Percentiles rank a stretch among this genome's conserved stretches.
Evolutionary conservation across 106 monocot genomes (phyloP).

Genomic region (Dioscorea zingiberensis): DNA sequence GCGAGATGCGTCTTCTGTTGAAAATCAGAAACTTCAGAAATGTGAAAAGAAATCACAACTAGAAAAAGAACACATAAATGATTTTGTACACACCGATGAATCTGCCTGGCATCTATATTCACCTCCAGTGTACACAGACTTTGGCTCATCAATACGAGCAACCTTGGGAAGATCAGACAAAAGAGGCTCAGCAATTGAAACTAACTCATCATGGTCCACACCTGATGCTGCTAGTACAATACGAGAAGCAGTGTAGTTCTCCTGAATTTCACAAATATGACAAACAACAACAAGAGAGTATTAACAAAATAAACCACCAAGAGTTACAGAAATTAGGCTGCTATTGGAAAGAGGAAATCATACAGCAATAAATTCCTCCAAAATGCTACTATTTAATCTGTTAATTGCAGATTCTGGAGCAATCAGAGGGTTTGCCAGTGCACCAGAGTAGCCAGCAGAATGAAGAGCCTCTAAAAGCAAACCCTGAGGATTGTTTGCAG

Average conservation of each 20-base stretch:
- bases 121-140: slow-evolving; percentile 68
- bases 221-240: slow-evolving; percentile 82
- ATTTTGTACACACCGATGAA: slow-evolving; percentile 33
- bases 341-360: slow-evolving; percentile 3
- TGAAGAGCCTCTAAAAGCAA: slow-evolving; percentile 75
- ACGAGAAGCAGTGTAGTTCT: slow-evolving; percentile 64
- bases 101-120: slow-evolving; percentile 73
- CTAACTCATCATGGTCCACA: slow-evolving; percentile 80
- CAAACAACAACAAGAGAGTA: background rate
- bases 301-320: background rate
- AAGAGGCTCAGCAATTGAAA: slow-evolving; percentile 62
- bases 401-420: slow-evolving; percentile 56
- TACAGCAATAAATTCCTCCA: slow-evolving; percentile 73
- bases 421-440: slow-evolving; percentile 62
- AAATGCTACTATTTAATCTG: slow-evolving; percentile 35
- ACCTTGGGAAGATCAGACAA: slow-evolving; percentile 55
- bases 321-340: background rate
- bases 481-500: slow-evolving; percentile 54
- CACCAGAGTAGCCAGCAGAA: slow-evolving; percentile 70
- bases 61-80: background rate
- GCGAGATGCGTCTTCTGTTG: slow-evolving; percentile 68
- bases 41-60: background rate
- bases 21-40: slow-evolving; percentile 9
- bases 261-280: slow-evolving; percentile 26
- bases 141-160: slow-evolving; percentile 43